phyloP scores from a whole-genome alignment of 108 stramenopile genomes.

The Discostella stelligeroides region DNA sequence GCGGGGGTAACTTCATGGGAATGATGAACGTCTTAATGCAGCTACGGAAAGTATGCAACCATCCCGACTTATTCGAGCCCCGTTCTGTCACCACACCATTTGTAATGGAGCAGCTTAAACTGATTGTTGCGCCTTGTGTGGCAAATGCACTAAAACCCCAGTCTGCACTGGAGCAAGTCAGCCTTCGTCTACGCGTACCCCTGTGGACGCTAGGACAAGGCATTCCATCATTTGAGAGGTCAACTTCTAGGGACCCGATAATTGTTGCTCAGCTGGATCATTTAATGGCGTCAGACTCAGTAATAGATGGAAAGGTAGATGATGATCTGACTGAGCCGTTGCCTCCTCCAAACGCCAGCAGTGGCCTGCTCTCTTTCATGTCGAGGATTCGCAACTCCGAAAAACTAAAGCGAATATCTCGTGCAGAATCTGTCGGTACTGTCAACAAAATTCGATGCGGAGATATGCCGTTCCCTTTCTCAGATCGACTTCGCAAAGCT shows the following conservation, averaged over 20 bases:
- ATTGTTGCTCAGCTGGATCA: slow-evolving; percentile 40
- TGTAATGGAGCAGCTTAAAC: slow-evolving; percentile 63
- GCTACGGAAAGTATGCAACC: slow-evolving; percentile 98
- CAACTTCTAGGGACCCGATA: slow-evolving; percentile 51
- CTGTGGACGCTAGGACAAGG: slow-evolving; percentile 68
- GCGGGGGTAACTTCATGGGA: slow-evolving; percentile 94
- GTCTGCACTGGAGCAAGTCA: slow-evolving; percentile 48
- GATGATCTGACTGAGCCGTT: slow-evolving; percentile 32
- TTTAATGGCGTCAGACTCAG: slow-evolving; percentile 30
- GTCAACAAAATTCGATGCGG: slow-evolving; percentile 64
- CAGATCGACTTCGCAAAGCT: slow-evolving; percentile 34
- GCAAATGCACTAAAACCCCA: slow-evolving; percentile 44
- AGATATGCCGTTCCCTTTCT: slow-evolving; percentile 55
- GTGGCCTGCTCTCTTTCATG: slow-evolving; percentile 50
- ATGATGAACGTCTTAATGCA: slow-evolving; percentile 99
- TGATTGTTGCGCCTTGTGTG: slow-evolving; percentile 52
- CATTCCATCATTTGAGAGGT: slow-evolving; percentile 47
- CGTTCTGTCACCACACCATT: slow-evolving; percentile 93
- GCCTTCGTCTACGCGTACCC: slow-evolving; percentile 46
- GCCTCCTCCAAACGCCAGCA: slow-evolving; percentile 22
- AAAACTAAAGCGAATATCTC: slow-evolving; percentile 30
- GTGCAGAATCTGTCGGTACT: slow-evolving; percentile 42
- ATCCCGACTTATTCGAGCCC: slow-evolving; percentile 98
- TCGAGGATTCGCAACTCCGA: slow-evolving; percentile 35
- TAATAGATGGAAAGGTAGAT: slow-evolving; percentile 28